phyloP scores from a whole-genome alignment of 768 basidiomycete species.

The Trametes cinnabarina region DNA sequence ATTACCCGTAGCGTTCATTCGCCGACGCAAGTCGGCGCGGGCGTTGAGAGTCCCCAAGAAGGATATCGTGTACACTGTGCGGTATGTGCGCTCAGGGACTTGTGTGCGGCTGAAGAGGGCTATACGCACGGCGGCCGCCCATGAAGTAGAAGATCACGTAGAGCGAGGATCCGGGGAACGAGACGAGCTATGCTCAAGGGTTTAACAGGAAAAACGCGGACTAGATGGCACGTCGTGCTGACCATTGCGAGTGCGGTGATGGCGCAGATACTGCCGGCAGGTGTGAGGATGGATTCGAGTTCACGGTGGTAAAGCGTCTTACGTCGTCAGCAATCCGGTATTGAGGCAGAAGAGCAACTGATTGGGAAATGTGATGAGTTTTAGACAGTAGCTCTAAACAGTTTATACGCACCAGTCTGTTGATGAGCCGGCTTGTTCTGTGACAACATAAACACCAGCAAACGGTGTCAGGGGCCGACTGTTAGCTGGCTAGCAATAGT shows the following conservation, averaged over 20 bases:
- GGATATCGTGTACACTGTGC: neutral
- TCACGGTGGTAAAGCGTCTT: neutral
- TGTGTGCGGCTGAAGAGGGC: too few relatives aligned
- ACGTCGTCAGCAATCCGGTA: neutral
- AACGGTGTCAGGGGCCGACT: neutral
- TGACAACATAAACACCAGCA: neutral
- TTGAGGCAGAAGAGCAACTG: neutral
- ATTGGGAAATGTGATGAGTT: neutral
- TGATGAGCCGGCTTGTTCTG: neutral
- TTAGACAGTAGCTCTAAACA: neutral
- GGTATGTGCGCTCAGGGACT: neutral
- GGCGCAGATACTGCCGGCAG: neutral
- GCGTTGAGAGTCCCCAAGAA: neutral
- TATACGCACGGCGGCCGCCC: neutral
- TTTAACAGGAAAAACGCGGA: too few relatives aligned
- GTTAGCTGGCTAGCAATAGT: neutral
- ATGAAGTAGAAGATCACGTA: neutral
- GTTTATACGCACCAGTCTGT: neutral
- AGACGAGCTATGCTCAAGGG: neutral
- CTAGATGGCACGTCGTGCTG: too few relatives aligned
- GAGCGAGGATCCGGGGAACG: neutral
- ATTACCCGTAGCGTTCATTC: neutral
- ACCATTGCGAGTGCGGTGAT: neutral
- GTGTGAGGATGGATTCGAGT: neutral
- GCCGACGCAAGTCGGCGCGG: neutral